These are phyloP conservation scores for Euphorbia celastroides DNA, from an alignment of 441 rosid species.

Conservation along the genomic window DNA sequence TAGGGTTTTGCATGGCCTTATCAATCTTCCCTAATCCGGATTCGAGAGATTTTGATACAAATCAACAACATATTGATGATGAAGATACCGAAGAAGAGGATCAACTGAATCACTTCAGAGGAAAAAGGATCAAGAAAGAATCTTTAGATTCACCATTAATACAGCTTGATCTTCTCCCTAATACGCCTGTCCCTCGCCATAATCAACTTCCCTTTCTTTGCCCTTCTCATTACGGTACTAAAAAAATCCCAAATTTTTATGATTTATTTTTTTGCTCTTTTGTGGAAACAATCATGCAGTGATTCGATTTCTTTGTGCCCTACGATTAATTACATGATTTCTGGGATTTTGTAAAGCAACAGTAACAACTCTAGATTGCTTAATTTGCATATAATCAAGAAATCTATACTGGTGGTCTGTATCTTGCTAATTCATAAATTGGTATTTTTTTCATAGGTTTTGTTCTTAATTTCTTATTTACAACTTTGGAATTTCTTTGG, in stretches of 20 bases:
- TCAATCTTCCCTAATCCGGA: constrained; percentile 11
- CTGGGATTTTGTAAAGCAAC: too few relatives aligned
- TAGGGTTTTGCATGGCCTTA: constrained; percentile 28
- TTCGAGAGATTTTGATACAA: too few relatives aligned
- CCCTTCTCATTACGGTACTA: constrained; percentile 15
- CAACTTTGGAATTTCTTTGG: too few relatives aligned
- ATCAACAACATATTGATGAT: background rate
- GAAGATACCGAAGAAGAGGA: background rate
- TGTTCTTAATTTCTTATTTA: too few relatives aligned
- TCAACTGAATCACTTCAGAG: background rate
- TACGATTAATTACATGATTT: too few relatives aligned
- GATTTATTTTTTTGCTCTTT: background rate
- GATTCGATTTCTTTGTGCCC: too few relatives aligned
- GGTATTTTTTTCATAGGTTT: too few relatives aligned
- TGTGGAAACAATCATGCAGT: background rate
- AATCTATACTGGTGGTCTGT: too few relatives aligned
- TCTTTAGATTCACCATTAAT: constrained; percentile 10
- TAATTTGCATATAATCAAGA: too few relatives aligned
- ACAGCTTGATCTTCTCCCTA: constrained; percentile 36
- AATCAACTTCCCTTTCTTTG: constrained; percentile 11
- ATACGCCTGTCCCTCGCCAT: constrained; percentile 25
- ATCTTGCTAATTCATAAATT: too few relatives aligned
- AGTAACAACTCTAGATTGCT: too few relatives aligned
- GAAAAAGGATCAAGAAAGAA: background rate
- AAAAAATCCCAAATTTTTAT: background rate